Evolutionary conservation across 2,329 filamentous ascomycete genomes (phyloP).

Genomic region (Cadophora malorum): DNA sequence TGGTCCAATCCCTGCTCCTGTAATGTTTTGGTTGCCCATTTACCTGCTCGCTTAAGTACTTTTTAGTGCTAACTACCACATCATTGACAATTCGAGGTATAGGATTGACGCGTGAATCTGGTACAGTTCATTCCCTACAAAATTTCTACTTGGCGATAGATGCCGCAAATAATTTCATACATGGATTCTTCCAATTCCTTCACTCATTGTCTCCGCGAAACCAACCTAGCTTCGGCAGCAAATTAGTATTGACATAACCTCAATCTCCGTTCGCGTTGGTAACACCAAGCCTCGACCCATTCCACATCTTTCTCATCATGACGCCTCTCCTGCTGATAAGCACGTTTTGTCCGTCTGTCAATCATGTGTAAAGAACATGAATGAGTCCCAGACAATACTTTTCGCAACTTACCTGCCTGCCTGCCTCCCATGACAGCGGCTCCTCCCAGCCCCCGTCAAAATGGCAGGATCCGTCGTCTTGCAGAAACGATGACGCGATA

Average conservation of each 20-base stretch:
- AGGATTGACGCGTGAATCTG: too few relatives aligned
- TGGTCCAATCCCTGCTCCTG: not conserved
- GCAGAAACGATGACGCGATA: not conserved
- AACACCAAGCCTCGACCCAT: too few relatives aligned
- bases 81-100: not conserved
- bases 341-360: not conserved
- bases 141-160: too few relatives aligned
- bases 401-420: not conserved
- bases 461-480: not conserved
- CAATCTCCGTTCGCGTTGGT: too few relatives aligned
- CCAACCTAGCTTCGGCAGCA: too few relatives aligned
- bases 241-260: too few relatives aligned
- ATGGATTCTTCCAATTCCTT: too few relatives aligned
- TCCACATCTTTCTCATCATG: not conserved
- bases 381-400: not conserved
- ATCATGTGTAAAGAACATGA: slow-evolving; percentile 8
- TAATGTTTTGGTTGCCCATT: not conserved
- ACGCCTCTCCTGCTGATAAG: not conserved
- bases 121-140: too few relatives aligned
- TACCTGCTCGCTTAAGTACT: not conserved
- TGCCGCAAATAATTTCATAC: too few relatives aligned
- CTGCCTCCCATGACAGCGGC: not conserved
- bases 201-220: too few relatives aligned
- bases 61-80: not conserved
- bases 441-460: not conserved